Conservation (phyloP, 139 green algal genomes). For the Micractinium conductrix region DNA sequence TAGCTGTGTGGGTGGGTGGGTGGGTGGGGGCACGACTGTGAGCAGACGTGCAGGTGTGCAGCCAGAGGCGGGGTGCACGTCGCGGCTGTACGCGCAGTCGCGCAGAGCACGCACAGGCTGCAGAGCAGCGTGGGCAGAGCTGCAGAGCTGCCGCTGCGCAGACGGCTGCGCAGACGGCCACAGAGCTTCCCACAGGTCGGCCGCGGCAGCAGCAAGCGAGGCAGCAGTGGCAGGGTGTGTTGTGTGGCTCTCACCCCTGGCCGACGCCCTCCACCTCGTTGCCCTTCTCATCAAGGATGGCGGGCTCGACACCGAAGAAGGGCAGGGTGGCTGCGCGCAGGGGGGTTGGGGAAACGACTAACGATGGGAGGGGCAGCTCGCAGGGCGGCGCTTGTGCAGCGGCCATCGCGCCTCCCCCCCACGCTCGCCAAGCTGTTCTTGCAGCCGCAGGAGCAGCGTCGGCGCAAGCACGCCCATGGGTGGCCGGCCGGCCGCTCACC, state of each 20-base stretch:
- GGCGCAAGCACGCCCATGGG: not conserved
- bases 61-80: not conserved
- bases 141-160: too few species aligned
- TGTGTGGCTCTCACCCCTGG: conserved; percentile 52
- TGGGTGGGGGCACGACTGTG: not conserved
- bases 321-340: conserved; percentile 92
- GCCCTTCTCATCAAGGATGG: conserved; percentile 89
- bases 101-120: not conserved
- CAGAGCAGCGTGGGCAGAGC: not conserved
- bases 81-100: not conserved
- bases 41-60: not conserved
- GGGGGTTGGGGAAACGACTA: too few species aligned
- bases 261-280: conserved; percentile 60
- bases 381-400: too few species aligned
- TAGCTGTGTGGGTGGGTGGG: conserved; percentile 26
- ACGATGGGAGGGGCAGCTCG: too few species aligned
- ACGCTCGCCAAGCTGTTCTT: too few species aligned
- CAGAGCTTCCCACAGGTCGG: not conserved
- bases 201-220: not conserved
- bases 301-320: conserved; percentile 96
- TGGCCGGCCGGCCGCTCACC: conserved; percentile 38
- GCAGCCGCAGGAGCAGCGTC: conserved; percentile 33
- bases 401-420: too few species aligned
- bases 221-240: not conserved
- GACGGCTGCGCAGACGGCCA: too few species aligned